These are phyloP conservation scores for Cyclotella cryptica DNA, from an alignment of 108 stramenopile species.

Conservation along the genomic window DNA sequence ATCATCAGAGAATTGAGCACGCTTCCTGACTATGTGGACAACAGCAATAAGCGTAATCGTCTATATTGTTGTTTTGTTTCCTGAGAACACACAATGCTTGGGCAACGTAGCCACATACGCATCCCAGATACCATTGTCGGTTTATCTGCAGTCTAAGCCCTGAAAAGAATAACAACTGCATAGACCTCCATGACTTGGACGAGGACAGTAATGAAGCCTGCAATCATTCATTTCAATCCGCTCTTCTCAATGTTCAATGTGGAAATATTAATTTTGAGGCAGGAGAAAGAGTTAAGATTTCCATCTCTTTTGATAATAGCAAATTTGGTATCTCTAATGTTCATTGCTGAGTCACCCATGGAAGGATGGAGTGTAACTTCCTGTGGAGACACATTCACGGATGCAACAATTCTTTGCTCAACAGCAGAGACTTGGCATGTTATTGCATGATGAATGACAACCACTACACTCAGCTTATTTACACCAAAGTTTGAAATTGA, in stretches of 20 bases:
- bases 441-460: too few species aligned
- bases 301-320: not conserved
- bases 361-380: not conserved
- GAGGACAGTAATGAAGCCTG: not conserved
- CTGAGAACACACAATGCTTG: not conserved
- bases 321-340: too few species aligned
- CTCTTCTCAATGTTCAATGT: not conserved
- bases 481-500: not conserved
- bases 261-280: not conserved
- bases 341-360: not conserved
- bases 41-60: too few species aligned
- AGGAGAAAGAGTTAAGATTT: not conserved
- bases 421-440: not conserved
- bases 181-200: not conserved
- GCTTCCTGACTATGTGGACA: too few species aligned
- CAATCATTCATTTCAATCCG: not conserved
- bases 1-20: too few species aligned
- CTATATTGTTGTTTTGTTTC: not conserved
- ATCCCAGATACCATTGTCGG: not conserved
- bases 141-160: not conserved
- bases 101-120: not conserved
- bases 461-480: too few species aligned
- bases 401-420: not conserved
- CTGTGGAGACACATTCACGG: not conserved
- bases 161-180: not conserved